phyloP scores from a whole-genome alignment of 768 basidiomycete genomes.

The Suillus brevipes region DNA sequence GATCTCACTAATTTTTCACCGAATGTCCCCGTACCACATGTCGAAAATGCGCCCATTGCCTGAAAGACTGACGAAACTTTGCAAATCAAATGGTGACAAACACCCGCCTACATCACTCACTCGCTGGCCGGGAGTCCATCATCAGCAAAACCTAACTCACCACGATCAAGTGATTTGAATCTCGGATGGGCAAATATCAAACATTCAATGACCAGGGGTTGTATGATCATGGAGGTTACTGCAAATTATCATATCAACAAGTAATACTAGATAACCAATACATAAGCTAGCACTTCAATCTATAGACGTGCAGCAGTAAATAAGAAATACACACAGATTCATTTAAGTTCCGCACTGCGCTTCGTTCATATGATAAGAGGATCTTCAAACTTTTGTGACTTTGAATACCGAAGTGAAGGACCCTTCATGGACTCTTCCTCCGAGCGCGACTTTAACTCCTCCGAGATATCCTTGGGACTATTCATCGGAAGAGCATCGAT shows the following conservation, averaged over 20 bases:
- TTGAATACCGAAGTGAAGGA: neutral
- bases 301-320: neutral
- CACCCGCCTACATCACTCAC: neutral
- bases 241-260: neutral
- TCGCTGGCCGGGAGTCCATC: no score
- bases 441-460: neutral
- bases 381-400: neutral
- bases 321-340: neutral
- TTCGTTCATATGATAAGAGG: conserved; percentile 5
- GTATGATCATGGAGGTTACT: no score
- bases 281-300: neutral
- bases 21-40: no score
- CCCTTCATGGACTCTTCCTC: neutral
- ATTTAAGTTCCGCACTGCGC: neutral
- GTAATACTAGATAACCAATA: neutral
- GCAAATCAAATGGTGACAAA: no score
- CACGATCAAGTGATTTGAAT: no score
- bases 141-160: no score
- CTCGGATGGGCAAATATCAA: no score
- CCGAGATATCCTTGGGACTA: neutral
- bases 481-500: neutral
- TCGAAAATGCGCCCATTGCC: no score
- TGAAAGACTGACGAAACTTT: no score
- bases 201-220: no score
- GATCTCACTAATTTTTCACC: no score